Conservation (phyloP, 2,329 filamentous ascomycete genomes). For the Myriosclerotinia duriaeana region DNA sequence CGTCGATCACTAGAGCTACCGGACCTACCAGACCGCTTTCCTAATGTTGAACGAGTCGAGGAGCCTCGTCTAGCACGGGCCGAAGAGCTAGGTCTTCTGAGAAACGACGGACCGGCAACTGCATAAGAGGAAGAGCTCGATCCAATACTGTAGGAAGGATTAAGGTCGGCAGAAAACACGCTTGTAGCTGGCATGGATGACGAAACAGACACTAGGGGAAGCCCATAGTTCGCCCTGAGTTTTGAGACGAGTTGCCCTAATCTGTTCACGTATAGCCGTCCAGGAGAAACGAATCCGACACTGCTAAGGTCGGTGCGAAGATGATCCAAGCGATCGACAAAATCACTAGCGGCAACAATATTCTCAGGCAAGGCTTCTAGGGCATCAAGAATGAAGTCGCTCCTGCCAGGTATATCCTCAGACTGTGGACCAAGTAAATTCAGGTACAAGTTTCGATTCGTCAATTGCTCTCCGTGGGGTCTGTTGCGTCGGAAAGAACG, state of each 20-base stretch:
- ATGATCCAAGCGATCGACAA: constrained; percentile 26
- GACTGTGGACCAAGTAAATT: constrained; percentile 34
- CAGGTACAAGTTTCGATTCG: constrained; percentile 37
- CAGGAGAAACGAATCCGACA: constrained; percentile 17
- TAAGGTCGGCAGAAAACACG: neutral
- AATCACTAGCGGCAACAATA: constrained; percentile 32
- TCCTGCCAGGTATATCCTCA: constrained; percentile 27
- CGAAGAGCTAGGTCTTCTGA: neutral
- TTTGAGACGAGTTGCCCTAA: constrained; percentile 9
- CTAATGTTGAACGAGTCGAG: constrained; percentile 21
- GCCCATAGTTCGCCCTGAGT: constrained; percentile 8
- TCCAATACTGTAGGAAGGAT: constrained; percentile 25
- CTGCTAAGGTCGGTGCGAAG: neutral
- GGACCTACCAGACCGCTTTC: constrained; percentile 30
- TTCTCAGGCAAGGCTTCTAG: constrained; percentile 36
- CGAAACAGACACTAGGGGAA: constrained; percentile 8
- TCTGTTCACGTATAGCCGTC: constrained; percentile 17
- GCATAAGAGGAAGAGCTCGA: constrained; percentile 16
- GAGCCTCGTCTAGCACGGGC: constrained; percentile 17
- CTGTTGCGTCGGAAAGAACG: constrained; percentile 29
- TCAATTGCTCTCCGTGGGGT: constrained; percentile 32
- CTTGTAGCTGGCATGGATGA: neutral
- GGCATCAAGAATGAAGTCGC: constrained; percentile 35
- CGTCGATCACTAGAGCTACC: constrained; percentile 33
- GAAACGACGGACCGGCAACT: neutral